phyloP scores from a whole-genome alignment of 768 basidiomycete species.

The Obba rivulosa region DNA sequence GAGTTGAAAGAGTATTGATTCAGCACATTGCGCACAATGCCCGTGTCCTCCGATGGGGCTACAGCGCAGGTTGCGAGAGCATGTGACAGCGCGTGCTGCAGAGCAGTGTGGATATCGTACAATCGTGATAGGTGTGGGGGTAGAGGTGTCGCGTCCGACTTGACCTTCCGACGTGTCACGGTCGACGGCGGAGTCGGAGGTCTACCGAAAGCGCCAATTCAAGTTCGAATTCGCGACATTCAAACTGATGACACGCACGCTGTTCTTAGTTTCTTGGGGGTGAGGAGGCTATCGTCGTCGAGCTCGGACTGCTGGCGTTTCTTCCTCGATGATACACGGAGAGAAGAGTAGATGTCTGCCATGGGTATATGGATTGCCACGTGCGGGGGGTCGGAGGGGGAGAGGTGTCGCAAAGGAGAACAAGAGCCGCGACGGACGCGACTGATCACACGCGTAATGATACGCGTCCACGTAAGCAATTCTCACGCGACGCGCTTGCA shows the following conservation, averaged over 20 bases:
- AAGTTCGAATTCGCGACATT: slow-evolving; percentile 1
- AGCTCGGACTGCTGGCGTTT: slow-evolving; percentile 50
- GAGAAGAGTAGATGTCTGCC: slow-evolving; percentile 58
- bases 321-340: slow-evolving; percentile 65
- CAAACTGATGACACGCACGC: slow-evolving; percentile 1
- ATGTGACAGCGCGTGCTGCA: slow-evolving; percentile 82
- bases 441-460: slow-evolving; percentile 1
- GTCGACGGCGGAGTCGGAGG: slow-evolving; percentile 58
- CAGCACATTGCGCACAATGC: slow-evolving; percentile 70
- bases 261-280: slow-evolving; percentile 62
- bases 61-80: slow-evolving; percentile 79
- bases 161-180: slow-evolving; percentile 26
- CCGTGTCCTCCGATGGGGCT: slow-evolving; percentile 70
- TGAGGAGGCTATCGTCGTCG: slow-evolving; percentile 48
- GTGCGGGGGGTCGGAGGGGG: neutral
- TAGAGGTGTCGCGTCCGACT: slow-evolving; percentile 27
- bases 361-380: slow-evolving; percentile 24
- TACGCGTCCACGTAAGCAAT: slow-evolving; percentile 29
- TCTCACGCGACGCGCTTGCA: slow-evolving; percentile 22
- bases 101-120: slow-evolving; percentile 54
- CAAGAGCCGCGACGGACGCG: neutral
- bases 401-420: neutral
- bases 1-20: slow-evolving; percentile 69
- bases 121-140: slow-evolving; percentile 60
- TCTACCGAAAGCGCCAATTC: slow-evolving; percentile 24